Conservation (phyloP, 1,284 basidiomycete genomes). For the Vanrija pseudolonga region DNA sequence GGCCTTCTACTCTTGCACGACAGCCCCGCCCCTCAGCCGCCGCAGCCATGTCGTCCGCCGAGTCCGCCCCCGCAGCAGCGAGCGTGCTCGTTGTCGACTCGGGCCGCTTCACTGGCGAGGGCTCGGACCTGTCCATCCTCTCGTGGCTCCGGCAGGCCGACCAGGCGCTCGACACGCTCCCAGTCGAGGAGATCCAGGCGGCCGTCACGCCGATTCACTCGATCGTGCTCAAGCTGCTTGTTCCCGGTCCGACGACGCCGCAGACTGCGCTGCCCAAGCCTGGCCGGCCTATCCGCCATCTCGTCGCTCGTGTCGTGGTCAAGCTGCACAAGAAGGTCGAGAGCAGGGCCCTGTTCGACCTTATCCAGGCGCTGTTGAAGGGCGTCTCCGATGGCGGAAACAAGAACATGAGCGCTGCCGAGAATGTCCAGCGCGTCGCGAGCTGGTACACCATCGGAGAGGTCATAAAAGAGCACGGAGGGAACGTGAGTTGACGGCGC, state of each 20-base stretch:
- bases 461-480: constrained; percentile 76
- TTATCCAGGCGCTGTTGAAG: constrained; percentile 72
- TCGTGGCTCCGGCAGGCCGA: constrained; percentile 44
- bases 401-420: constrained; percentile 52
- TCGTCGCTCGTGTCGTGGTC: constrained; percentile 73
- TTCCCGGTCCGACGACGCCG: constrained; percentile 18
- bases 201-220: constrained; percentile 33
- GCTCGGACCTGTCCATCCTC: constrained; percentile 39
- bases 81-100: constrained; percentile 17
- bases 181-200: constrained; percentile 19
- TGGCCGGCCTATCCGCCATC: constrained; percentile 76
- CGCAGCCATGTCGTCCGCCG: constrained; percentile 14
- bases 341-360: constrained; percentile 78
- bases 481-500: constrained; percentile 59
- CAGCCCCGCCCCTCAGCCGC: neutral
- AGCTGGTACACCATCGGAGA: constrained; percentile 73
- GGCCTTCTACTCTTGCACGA: no score
- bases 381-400: constrained; percentile 53
- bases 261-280: constrained; percentile 61
- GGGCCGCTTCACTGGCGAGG: constrained; percentile 42
- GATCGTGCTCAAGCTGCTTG: constrained; percentile 41
- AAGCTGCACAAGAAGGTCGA: constrained; percentile 77
- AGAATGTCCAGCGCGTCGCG: constrained; percentile 61
- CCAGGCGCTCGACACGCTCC: constrained; percentile 37
- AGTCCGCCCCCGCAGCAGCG: constrained; percentile 17